phyloP scores from a whole-genome alignment of 345 rosid genomes.

The Salix koriyanagi region DNA sequence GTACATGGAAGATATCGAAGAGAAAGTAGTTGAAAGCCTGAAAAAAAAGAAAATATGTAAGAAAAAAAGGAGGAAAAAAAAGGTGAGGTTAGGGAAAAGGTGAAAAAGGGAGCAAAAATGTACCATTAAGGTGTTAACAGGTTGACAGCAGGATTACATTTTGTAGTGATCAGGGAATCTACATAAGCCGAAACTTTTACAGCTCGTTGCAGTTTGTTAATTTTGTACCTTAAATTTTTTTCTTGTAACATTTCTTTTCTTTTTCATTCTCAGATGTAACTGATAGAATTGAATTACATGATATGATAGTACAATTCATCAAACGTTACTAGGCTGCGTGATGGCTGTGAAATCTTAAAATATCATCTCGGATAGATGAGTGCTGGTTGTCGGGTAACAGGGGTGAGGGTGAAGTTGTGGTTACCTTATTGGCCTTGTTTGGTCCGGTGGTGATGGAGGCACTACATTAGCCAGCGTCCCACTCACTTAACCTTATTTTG shows the following conservation, averaged over 20 bases:
- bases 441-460: neutral
- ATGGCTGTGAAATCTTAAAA: neutral
- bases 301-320: conserved; percentile 41
- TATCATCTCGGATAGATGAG: neutral
- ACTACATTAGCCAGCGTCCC: neutral
- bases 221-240: conserved; percentile 40
- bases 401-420: neutral
- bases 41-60: conserved; percentile 6
- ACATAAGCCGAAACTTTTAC: conserved; percentile 26
- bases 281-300: conserved; percentile 51
- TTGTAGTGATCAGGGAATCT: conserved; percentile 32
- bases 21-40: conserved; percentile 32
- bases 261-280: conserved; percentile 45
- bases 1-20: conserved; percentile 52
- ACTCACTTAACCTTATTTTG: too few relatives aligned
- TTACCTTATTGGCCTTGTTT: neutral
- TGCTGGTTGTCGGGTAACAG: neutral
- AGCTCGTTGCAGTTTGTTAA: conserved; percentile 32
- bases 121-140: conserved; percentile 36
- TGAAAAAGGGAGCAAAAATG: conserved; percentile 29
- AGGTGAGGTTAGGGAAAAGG: conserved; percentile 7
- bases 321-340: neutral
- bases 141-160: conserved; percentile 35
- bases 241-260: conserved; percentile 23
- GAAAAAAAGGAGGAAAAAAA: neutral